A percentile compares a stretch with the other conserved stretches of the same genome.
These are phyloP conservation scores for Fusarium equiseti DNA, from an alignment of 2,329 filamentous ascomycete genomes.

Conservation along the genomic window DNA sequence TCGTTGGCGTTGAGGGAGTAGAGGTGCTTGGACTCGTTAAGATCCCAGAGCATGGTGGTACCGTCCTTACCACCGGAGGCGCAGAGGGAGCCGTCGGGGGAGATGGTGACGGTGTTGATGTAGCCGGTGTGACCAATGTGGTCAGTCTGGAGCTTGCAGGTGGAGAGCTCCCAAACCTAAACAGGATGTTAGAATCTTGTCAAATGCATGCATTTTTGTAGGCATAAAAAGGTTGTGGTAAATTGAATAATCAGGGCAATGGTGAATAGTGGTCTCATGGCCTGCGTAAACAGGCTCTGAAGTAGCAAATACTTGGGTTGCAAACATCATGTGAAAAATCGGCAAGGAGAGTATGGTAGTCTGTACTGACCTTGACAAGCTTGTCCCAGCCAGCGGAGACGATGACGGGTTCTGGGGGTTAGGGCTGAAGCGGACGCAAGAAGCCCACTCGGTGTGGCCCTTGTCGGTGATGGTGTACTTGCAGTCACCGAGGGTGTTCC, in stretches of 20 bases:
- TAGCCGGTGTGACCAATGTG: slow-evolving; percentile 99
- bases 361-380: slow-evolving; percentile 93
- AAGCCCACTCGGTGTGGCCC: slow-evolving; percentile 99
- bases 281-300: slow-evolving; percentile 87
- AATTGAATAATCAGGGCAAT: slow-evolving; percentile 76
- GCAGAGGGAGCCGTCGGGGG: slow-evolving; percentile 98
- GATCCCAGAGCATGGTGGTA: slow-evolving; percentile 99
- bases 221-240: slow-evolving; percentile 20
- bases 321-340: slow-evolving; percentile 83
- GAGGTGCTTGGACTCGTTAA: slow-evolving; percentile 99
- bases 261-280: slow-evolving; percentile 98
- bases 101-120: slow-evolving; percentile 99
- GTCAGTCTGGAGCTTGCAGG: slow-evolving; percentile 99
- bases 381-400: slow-evolving; percentile 99
- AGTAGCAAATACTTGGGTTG: slow-evolving; percentile 99
- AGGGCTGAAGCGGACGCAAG: slow-evolving; percentile 98
- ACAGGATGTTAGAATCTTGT: slow-evolving; percentile 26
- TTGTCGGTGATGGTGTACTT: slow-evolving; percentile 99
- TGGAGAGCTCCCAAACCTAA: slow-evolving; percentile 99
- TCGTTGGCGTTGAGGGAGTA: slow-evolving; percentile 99
- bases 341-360: not conserved
- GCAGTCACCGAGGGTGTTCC: slow-evolving; percentile 99
- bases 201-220: not conserved
- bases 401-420: slow-evolving; percentile 99
- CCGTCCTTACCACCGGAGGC: slow-evolving; percentile 99